Evolutionary conservation across 805 yeast genomes (phyloP).

Genomic region (Candida easanensis): DNA sequence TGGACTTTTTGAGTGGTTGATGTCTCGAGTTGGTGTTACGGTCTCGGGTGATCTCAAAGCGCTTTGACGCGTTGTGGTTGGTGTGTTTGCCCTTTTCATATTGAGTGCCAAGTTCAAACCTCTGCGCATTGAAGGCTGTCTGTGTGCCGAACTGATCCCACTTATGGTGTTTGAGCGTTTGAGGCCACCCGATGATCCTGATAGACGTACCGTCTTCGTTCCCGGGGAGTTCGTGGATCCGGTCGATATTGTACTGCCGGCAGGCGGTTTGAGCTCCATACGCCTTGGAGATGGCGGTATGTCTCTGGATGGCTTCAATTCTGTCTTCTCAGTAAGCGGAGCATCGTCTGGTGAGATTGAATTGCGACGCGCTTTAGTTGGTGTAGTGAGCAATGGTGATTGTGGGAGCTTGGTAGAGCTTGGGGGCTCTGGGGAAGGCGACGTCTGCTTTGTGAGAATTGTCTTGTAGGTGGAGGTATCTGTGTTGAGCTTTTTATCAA

Average conservation of each 20-base stretch:
- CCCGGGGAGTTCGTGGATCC: neutral
- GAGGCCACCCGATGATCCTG: constrained; percentile 5
- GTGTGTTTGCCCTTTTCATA: constrained; percentile 5
- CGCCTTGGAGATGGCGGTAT: constrained; percentile 7
- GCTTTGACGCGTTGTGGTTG: neutral
- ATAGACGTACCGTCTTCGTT: constrained; percentile 7
- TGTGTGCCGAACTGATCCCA: constrained; percentile 18
- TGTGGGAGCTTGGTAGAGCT: constrained; percentile 3
- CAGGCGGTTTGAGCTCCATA: constrained; percentile 2
- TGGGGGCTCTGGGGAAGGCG: constrained; percentile 1
- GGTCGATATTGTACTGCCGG: neutral
- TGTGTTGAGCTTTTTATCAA: constrained; percentile 31
- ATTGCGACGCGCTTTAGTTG: constrained; percentile 26
- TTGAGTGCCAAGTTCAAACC: constrained; percentile 26
- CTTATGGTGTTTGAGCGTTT: constrained; percentile 26
- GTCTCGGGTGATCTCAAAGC: constrained; percentile 10
- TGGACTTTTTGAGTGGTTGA: constrained; percentile 2
- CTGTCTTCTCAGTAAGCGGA: constrained; percentile 12
- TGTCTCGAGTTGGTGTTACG: constrained; percentile 13
- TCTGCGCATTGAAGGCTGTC: constrained; percentile 18
- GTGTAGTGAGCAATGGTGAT: constrained; percentile 25
- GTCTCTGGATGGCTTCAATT: neutral
- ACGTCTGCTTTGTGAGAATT: constrained; percentile 11
- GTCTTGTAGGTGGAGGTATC: constrained; percentile 35
- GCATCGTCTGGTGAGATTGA: constrained; percentile 24